Percentiles rank a stretch among this genome's conserved stretches.
phyloP scores from a whole-genome alignment of 805 yeast genomes.

The Candida pini region DNA sequence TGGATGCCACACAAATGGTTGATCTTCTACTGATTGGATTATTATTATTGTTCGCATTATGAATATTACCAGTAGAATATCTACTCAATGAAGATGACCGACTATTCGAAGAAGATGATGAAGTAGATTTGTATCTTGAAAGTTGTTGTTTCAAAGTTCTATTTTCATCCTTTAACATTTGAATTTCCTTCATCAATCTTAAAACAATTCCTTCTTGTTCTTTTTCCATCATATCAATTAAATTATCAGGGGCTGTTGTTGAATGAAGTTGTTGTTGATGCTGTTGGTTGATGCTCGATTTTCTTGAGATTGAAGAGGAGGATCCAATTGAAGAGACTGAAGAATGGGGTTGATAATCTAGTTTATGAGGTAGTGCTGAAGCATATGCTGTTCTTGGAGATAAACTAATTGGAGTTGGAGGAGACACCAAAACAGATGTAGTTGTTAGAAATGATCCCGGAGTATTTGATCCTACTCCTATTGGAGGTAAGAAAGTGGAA shows the following conservation, averaged over 20 bases:
- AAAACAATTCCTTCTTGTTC: slow-evolving; percentile 75
- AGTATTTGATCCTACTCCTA: too few species aligned
- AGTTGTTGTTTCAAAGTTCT: slow-evolving; percentile 31
- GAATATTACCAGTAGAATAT: slow-evolving; percentile 19
- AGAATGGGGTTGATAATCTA: slow-evolving; percentile 14
- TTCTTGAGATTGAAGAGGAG: slow-evolving; percentile 15
- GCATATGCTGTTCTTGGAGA: slow-evolving; percentile 10
- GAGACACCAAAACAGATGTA: slow-evolving; percentile 1
- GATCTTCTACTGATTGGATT: too few species aligned
- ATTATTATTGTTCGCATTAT: too few species aligned
- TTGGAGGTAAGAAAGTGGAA: too few species aligned
- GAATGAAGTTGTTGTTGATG: not conserved
- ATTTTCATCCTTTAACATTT: slow-evolving; percentile 47
- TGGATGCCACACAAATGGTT: slow-evolving; percentile 19
- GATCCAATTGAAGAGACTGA: slow-evolving; percentile 19
- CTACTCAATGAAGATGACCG: slow-evolving; percentile 11
- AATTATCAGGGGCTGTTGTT: slow-evolving; percentile 35
- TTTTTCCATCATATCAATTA: slow-evolving; percentile 58
- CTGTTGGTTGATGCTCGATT: slow-evolving; percentile 10
- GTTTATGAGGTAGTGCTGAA: slow-evolving; percentile 9
- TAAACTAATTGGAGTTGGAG: not conserved
- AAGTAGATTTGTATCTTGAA: slow-evolving; percentile 12
- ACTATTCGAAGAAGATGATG: slow-evolving; percentile 11
- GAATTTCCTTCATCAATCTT: slow-evolving; percentile 59
- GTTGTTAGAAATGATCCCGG: too few species aligned